Evolutionary conservation across 2,329 filamentous ascomycete species (phyloP), one percentile per base, ranked within the genome.

Genomic region (Elsinoe necatrix): DNA sequence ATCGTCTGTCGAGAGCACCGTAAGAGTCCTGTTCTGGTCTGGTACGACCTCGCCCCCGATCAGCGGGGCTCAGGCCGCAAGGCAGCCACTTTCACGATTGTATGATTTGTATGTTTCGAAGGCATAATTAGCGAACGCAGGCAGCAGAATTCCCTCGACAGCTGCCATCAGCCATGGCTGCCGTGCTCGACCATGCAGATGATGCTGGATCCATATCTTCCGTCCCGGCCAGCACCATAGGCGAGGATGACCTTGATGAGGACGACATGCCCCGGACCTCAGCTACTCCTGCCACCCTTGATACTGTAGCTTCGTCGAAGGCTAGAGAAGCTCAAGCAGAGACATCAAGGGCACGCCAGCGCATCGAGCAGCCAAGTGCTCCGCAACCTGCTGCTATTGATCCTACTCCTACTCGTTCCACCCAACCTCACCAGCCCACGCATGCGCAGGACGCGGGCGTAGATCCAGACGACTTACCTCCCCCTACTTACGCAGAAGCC

Each of bases 171-270:
- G 35, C 31, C 41, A 56, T 56, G 54, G 54, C 54, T 18, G 41
- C 54, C 25, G 41, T 56, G 29, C 25, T 25, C 27, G 54, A 56
- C 21, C 52, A 18, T 43, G 35, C 39, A 16, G 54, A 56, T 37
- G 54, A 56, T 23, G 20, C 54, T 35, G 54, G 29, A 7, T 56
- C 54, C 41, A 45, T 56, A 29, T 56, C 54, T 25, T 56, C 54
- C 18, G 54, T 56, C 14, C 54, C 54, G 2, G 39, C 39, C 54
- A 56, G 54, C 21, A 45, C 25, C 29, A 37, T 45, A 47, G 54
- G 29, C 54, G 31, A 31, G 14, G 54, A 56, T n/a, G 21, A 34
- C 23, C 23, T 31, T 34, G 29, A 37, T 48, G 54, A 56, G 14
- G 42, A 56, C 54, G 54, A 56, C 16, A 56, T 56, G 54, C 29